Conservation (phyloP, 1,139 yeast genomes). For the Oligophagozyma castellii region DNA sequence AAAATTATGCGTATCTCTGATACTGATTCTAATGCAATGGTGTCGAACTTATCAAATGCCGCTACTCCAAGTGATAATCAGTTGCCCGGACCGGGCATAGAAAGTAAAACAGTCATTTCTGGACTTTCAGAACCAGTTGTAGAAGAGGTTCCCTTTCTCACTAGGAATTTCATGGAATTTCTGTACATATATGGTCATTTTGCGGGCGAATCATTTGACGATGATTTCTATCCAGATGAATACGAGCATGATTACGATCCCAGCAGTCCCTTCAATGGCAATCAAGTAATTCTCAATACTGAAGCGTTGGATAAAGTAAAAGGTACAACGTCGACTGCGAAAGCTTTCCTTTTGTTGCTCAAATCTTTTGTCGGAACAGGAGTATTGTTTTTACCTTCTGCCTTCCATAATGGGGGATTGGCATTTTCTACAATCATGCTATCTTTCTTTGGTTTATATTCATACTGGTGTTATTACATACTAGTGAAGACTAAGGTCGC, state of each 20-base stretch:
- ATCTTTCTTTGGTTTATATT: constrained; percentile 45
- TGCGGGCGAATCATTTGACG: constrained; percentile 70
- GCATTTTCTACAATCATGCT: constrained; percentile 41
- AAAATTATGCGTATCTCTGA: neutral
- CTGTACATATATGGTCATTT: constrained; percentile 68
- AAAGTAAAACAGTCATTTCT: no score
- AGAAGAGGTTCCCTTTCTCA: constrained; percentile 35
- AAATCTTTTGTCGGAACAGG: constrained; percentile 74
- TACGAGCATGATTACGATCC: constrained; percentile 17
- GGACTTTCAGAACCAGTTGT: no score
- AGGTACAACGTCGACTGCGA: constrained; percentile 55
- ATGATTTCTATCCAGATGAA: constrained; percentile 47
- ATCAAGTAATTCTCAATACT: constrained; percentile 3
- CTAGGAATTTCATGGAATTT: constrained; percentile 61
- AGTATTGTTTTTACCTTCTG: constrained; percentile 59
- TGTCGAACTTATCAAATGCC: neutral
- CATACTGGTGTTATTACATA: constrained; percentile 57
- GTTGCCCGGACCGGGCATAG: constrained; percentile 8
- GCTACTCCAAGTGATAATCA: constrained; percentile 1
- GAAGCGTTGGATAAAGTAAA: constrained; percentile 15
- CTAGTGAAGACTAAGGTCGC: constrained; percentile 42
- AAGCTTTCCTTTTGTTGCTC: constrained; percentile 53
- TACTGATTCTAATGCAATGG: constrained; percentile 1
- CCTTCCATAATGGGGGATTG: constrained; percentile 63
- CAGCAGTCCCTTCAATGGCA: constrained; percentile 5